A percentile compares a stretch with the other conserved stretches of the same genome.
Conservation (phyloP, 129 eudicot genomes). For the Flaveria bidentis region DNA sequence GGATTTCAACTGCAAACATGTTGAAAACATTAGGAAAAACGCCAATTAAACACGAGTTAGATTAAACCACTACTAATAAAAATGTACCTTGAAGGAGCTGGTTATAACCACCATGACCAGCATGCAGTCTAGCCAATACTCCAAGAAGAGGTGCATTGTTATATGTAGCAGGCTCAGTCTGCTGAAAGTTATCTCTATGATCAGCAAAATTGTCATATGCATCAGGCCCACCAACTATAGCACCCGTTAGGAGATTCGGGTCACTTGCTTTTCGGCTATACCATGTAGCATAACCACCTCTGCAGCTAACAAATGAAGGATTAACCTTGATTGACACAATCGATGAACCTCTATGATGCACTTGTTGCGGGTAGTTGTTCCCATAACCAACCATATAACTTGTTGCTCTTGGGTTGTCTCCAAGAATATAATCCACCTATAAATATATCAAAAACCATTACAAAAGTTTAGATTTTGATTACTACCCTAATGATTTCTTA, state of each 20-base stretch:
- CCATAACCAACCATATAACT: constrained; percentile 78
- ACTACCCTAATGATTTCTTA: neutral
- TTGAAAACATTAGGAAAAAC: neutral
- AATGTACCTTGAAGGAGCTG: constrained; percentile 76
- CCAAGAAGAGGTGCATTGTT: constrained; percentile 97
- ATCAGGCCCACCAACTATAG: constrained; percentile 43
- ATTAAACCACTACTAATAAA: too few species aligned
- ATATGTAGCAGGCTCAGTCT: constrained; percentile 97
- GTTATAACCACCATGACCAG: constrained; percentile 76
- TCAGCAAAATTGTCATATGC: constrained; percentile 37
- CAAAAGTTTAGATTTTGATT: constrained; percentile 17
- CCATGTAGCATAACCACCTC: constrained; percentile 62
- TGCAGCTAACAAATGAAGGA: constrained; percentile 53
- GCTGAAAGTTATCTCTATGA: constrained; percentile 51
- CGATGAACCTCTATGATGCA: constrained; percentile 69
- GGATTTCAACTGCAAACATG: constrained; percentile 33
- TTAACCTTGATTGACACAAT: constrained; percentile 47
- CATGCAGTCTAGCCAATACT: constrained; percentile 71
- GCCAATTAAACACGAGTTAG: too few species aligned
- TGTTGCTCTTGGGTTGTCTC: constrained; percentile 51
- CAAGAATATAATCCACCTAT: constrained; percentile 64
- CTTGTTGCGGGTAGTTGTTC: constrained; percentile 44
- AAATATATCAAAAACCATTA: neutral
- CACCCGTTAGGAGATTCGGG: constrained; percentile 43
- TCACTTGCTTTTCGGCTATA: constrained; percentile 42